Conservation (phyloP, 805 yeast genomes). For the Candida nonsorbophila region DNA sequence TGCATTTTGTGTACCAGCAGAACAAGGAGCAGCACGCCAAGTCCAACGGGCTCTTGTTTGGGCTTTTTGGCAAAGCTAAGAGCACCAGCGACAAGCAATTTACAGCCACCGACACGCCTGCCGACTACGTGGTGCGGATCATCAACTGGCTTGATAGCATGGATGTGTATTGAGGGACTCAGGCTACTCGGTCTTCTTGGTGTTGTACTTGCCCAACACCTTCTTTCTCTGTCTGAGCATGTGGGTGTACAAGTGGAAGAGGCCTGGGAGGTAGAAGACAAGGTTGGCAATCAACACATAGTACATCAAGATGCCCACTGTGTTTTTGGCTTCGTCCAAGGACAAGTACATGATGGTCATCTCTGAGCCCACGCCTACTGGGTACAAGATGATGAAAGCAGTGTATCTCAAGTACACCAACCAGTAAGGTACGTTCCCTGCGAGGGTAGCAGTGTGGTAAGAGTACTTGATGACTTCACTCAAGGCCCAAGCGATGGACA, state of each 20-base stretch:
- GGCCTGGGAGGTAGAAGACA: slow-evolving; percentile 77
- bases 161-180: background rate
- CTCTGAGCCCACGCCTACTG: slow-evolving; percentile 89
- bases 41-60: slow-evolving; percentile 5
- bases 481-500: slow-evolving; percentile 82
- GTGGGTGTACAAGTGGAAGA: slow-evolving; percentile 76
- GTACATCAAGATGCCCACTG: slow-evolving; percentile 47
- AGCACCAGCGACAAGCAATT: slow-evolving; percentile 4
- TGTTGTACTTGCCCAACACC: slow-evolving; percentile 43
- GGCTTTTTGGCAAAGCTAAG: slow-evolving; percentile 6
- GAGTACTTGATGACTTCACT: slow-evolving; percentile 91
- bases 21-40: slow-evolving; percentile 18
- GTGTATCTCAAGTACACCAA: slow-evolving; percentile 78
- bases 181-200: slow-evolving; percentile 8
- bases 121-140: slow-evolving; percentile 23
- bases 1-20: slow-evolving; percentile 33
- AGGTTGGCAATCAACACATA: slow-evolving; percentile 52
- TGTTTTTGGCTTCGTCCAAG: slow-evolving; percentile 58
- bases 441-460: slow-evolving; percentile 70
- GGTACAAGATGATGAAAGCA: slow-evolving; percentile 77
- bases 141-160: slow-evolving; percentile 24
- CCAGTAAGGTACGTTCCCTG: slow-evolving; percentile 47
- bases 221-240: slow-evolving; percentile 87
- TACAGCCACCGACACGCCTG: slow-evolving; percentile 25
- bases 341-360: slow-evolving; percentile 64